A percentile compares a stretch with the other conserved stretches of the same genome.
These are phyloP conservation scores for Paramyrothecium roridum DNA, from an alignment of 2,329 filamentous ascomycete species.

Conservation along the genomic window DNA sequence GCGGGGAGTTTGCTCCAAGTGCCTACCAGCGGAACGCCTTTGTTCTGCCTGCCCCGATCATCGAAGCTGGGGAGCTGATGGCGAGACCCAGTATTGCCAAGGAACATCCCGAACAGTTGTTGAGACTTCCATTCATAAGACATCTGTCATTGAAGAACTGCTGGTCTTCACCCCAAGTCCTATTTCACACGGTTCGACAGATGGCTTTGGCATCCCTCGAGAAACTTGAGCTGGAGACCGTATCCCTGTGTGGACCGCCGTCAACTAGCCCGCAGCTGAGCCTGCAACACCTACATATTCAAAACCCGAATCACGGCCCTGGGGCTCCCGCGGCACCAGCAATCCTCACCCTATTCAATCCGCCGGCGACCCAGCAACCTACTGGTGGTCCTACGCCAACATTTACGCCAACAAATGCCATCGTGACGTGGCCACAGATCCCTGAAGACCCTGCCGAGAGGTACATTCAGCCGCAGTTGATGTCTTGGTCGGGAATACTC, in stretches of 20 bases:
- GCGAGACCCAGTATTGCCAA: constrained; percentile 21
- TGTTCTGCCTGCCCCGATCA: constrained; percentile 59
- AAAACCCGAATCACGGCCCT: background rate
- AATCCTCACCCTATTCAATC: background rate
- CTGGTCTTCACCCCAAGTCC: constrained; percentile 60
- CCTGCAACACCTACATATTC: background rate
- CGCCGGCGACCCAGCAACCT: background rate
- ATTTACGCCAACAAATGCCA: background rate
- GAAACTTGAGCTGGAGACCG: constrained; percentile 57
- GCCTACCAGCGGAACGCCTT: constrained; percentile 59
- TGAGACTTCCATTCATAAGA: constrained; percentile 55
- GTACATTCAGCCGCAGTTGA: constrained; percentile 21
- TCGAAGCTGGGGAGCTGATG: constrained; percentile 30
- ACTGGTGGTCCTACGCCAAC: background rate
- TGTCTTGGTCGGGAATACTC: constrained; percentile 40
- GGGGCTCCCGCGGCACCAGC: background rate
- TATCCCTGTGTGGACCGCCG: constrained; percentile 57
- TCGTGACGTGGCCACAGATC: constrained; percentile 1
- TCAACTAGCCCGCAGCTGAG: constrained; percentile 16
- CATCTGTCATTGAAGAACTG: constrained; percentile 65
- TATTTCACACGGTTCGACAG: constrained; percentile 46
- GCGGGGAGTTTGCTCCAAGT: constrained; percentile 64
- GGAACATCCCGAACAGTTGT: constrained; percentile 30
- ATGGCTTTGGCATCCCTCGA: constrained; percentile 46
- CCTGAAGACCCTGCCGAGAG: constrained; percentile 5